Conservation (phyloP, 805 yeast species). For the Debaryomyces hansenii region DNA sequence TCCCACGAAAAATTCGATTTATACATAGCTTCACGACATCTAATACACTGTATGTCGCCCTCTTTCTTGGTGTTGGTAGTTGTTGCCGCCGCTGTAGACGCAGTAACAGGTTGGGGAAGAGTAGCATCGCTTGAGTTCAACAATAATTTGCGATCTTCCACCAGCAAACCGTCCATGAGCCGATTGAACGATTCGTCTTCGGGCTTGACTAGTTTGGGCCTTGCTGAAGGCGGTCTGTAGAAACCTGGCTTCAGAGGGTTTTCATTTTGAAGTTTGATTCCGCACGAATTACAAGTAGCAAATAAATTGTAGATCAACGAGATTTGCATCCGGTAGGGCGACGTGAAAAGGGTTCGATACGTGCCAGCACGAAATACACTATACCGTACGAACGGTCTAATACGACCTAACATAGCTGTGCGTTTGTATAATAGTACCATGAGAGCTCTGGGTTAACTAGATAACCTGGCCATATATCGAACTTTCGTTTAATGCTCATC, state of each 20-base stretch:
- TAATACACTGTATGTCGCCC: conserved; percentile 40
- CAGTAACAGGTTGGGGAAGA: background rate
- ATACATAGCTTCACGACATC: conserved; percentile 56
- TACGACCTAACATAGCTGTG: background rate
- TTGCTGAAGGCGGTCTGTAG: conserved; percentile 23
- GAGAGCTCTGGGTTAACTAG: background rate
- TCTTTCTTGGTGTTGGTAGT: background rate
- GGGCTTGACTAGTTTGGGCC: conserved; percentile 7
- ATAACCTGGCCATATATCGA: background rate
- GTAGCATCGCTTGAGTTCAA: conserved; percentile 15
- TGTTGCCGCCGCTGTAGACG: background rate
- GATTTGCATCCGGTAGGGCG: background rate
- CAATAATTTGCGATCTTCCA: conserved; percentile 28
- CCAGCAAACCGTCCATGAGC: conserved; percentile 15
- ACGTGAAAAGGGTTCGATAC: background rate
- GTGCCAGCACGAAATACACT: background rate
- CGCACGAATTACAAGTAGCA: conserved; percentile 55
- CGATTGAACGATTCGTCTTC: conserved; percentile 26
- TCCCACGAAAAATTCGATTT: conserved; percentile 35
- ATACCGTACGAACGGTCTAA: background rate
- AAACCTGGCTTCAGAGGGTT: conserved; percentile 44
- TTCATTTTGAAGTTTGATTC: conserved; percentile 47
- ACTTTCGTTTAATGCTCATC: background rate
- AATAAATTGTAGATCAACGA: conserved; percentile 9
- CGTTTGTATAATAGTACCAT: background rate